These are phyloP conservation scores for Aphelidium insulamus DNA, from an alignment of 371 early-diverging fungal species.

Conservation along the genomic window DNA sequence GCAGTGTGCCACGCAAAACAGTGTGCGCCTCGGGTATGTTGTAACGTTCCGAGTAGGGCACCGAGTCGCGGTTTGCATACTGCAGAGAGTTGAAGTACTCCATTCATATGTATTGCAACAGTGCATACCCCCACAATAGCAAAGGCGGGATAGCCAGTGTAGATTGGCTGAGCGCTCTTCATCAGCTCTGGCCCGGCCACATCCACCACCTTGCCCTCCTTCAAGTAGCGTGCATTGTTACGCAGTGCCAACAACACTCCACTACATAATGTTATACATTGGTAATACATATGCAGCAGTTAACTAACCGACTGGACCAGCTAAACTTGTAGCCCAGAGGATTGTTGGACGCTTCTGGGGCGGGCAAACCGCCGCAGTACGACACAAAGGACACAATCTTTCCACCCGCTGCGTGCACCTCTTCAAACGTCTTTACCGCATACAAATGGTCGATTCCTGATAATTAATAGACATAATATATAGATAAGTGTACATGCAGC, in stretches of 20 bases:
- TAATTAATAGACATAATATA: too few relatives aligned
- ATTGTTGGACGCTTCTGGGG: slow-evolving; percentile 89
- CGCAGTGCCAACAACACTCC: slow-evolving; percentile 84
- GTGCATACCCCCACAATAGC: slow-evolving; percentile 35
- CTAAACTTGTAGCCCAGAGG: slow-evolving; percentile 97
- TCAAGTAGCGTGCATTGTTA: slow-evolving; percentile 71
- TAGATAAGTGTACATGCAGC: too few relatives aligned
- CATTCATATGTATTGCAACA: too few relatives aligned
- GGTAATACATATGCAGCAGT: not conserved
- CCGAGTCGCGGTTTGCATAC: slow-evolving; percentile 94
- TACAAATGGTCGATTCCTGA: slow-evolving; percentile 85
- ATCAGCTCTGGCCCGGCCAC: slow-evolving; percentile 67
- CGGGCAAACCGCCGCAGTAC: slow-evolving; percentile 96
- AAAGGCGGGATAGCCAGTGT: slow-evolving; percentile 75
- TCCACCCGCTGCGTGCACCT: slow-evolving; percentile 67
- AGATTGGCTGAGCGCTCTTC: slow-evolving; percentile 65
- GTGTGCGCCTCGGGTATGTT: slow-evolving; percentile 82
- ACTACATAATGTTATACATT: too few relatives aligned
- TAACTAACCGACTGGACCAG: slow-evolving; percentile 63
- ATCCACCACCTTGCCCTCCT: slow-evolving; percentile 77
- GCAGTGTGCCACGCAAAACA: slow-evolving; percentile 79
- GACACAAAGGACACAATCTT: slow-evolving; percentile 71
- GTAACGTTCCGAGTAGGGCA: slow-evolving; percentile 79
- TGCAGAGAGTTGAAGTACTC: too few relatives aligned
- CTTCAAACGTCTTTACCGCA: slow-evolving; percentile 61